These are phyloP conservation scores for Tulasnella sp. DNA, from an alignment of 768 basidiomycete genomes.

Conservation along the genomic window DNA sequence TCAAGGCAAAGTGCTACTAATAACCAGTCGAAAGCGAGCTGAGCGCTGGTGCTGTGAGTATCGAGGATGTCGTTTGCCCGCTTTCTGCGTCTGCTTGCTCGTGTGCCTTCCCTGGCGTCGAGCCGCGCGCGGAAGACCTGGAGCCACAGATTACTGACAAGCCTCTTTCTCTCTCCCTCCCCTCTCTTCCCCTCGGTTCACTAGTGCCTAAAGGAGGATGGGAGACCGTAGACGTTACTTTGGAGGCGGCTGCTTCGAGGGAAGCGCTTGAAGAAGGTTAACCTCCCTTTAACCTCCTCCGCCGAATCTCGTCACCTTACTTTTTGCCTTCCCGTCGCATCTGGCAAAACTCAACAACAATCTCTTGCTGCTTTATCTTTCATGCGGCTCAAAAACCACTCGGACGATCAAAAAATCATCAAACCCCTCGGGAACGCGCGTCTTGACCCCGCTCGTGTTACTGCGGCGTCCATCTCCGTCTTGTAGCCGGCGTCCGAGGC, in stretches of 20 bases:
- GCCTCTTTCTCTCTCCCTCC: neutral
- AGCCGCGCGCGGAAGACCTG: slow-evolving; percentile 13
- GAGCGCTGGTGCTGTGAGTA: slow-evolving; percentile 86
- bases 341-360: slow-evolving; percentile 36
- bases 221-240: slow-evolving; percentile 73
- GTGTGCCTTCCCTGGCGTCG: slow-evolving; percentile 27
- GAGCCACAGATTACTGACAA: slow-evolving; percentile 1
- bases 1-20: slow-evolving; percentile 72
- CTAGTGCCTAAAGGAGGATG: slow-evolving; percentile 91
- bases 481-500: slow-evolving; percentile 80
- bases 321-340: slow-evolving; percentile 30
- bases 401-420: neutral
- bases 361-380: neutral
- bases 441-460: neutral
- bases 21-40: slow-evolving; percentile 79
- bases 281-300: slow-evolving; percentile 40
- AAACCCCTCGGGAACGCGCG: neutral
- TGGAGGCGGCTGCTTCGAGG: slow-evolving; percentile 84
- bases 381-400: neutral
- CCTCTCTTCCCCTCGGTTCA: slow-evolving; percentile 7
- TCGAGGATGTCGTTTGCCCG: slow-evolving; percentile 26
- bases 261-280: slow-evolving; percentile 97
- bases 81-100: slow-evolving; percentile 22
- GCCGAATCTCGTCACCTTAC: slow-evolving; percentile 30
- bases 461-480: neutral